Evolutionary conservation across 2,329 filamentous ascomycete species (phyloP).

Genomic region (Amauroascus niger): DNA sequence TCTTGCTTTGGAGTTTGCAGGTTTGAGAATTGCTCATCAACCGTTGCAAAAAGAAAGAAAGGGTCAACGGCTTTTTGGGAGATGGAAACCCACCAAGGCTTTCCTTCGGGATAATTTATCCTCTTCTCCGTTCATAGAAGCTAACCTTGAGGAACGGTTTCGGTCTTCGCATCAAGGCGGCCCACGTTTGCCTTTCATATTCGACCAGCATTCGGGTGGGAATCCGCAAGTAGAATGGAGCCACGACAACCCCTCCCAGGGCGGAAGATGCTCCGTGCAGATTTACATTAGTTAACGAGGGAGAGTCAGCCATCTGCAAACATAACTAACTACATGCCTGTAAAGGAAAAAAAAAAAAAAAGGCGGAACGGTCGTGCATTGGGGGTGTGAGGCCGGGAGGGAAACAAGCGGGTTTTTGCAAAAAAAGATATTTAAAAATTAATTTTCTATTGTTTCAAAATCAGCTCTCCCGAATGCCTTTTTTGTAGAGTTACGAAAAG

Average conservation of each 20-base stretch:
- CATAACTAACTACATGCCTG: neutral
- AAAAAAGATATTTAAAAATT: too few species aligned
- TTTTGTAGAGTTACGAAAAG: too few species aligned
- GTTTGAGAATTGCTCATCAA: neutral
- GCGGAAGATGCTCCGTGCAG: neutral
- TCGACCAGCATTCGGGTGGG: slow-evolving; percentile 5
- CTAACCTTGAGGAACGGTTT: too few species aligned
- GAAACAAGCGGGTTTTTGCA: neutral
- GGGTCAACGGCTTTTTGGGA: neutral
- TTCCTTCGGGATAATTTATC: too few species aligned
- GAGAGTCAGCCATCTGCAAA: neutral
- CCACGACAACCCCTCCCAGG: slow-evolving; percentile 4
- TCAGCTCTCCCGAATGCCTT: too few species aligned
- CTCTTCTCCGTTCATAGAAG: too few species aligned
- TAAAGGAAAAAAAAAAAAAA: neutral
- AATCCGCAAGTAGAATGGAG: slow-evolving; percentile 9
- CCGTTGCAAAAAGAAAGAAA: neutral
- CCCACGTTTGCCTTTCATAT: slow-evolving; percentile 10
- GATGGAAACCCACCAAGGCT: too few species aligned
- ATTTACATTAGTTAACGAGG: neutral
- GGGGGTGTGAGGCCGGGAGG: neutral
- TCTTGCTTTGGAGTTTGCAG: neutral
- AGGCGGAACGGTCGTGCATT: neutral
- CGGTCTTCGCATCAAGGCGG: neutral
- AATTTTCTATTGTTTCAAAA: too few species aligned